Evolutionary conservation across 2,329 filamentous ascomycete genomes (phyloP).

Genomic region (Ampelomyces quisqualis): DNA sequence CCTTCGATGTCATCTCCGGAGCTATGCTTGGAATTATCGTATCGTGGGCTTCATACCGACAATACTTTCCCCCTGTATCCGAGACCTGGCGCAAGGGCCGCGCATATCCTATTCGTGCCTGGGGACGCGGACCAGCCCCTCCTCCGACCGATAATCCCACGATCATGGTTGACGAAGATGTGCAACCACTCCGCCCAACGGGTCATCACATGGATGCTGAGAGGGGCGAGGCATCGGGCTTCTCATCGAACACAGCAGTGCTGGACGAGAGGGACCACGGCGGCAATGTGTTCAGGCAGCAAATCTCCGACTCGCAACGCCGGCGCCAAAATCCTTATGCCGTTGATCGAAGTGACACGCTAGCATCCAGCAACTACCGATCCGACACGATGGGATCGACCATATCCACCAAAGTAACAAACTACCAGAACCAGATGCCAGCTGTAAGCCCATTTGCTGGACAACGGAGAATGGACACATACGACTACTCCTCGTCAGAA

Average conservation of each 20-base stretch:
- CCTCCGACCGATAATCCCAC: constrained; percentile 28
- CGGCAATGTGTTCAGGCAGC: constrained; percentile 43
- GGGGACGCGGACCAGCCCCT: constrained; percentile 52
- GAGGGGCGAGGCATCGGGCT: constrained; percentile 35
- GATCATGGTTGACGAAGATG: constrained; percentile 33
- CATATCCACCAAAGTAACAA: constrained; percentile 33
- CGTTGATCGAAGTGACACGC: constrained; percentile 36
- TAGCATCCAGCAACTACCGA: constrained; percentile 31
- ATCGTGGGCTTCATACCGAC: constrained; percentile 56
- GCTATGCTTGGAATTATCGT: constrained; percentile 55
- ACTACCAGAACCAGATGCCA: constrained; percentile 39
- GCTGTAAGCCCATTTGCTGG: constrained; percentile 36
- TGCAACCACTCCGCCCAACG: constrained; percentile 33
- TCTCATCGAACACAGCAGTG: constrained; percentile 25
- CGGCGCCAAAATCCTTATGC: constrained; percentile 34
- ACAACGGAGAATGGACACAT: constrained; percentile 37
- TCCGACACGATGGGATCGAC: constrained; percentile 28
- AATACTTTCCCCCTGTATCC: constrained; percentile 60
- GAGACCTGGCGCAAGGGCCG: constrained; percentile 60
- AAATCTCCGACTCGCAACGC: constrained; percentile 42
- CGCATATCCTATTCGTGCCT: constrained; percentile 59
- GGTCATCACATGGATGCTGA: constrained; percentile 35
- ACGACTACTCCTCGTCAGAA: constrained; percentile 44
- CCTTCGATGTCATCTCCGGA: constrained; percentile 61
- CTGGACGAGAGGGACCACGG: constrained; percentile 20